A percentile compares a stretch with the other conserved stretches of the same genome.
These are phyloP conservation scores for Naganishia liquefaciens DNA, from an alignment of 1,284 basidiomycete species.

Conservation along the genomic window DNA sequence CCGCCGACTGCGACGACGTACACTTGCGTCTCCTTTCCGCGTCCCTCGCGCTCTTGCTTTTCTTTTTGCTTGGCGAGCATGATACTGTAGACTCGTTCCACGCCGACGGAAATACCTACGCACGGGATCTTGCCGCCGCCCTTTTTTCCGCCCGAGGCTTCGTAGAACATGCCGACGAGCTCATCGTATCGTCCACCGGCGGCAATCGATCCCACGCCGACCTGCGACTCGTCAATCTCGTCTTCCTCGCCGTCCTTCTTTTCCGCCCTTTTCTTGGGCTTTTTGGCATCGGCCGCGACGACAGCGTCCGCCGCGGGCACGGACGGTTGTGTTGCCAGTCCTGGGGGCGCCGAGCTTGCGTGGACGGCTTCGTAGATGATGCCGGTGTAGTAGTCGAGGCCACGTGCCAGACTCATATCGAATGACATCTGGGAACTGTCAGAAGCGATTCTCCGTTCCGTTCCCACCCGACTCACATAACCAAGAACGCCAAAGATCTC, in stretches of 20 bases:
- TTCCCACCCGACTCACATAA: slow-evolving; percentile 60
- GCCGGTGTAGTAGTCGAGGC: slow-evolving; percentile 97
- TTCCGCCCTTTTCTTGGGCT: slow-evolving; percentile 58
- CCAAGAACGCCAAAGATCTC: slow-evolving; percentile 77
- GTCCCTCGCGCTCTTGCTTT: slow-evolving; percentile 61
- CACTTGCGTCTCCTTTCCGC: slow-evolving; percentile 90
- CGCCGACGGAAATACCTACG: slow-evolving; percentile 88
- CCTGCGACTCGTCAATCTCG: slow-evolving; percentile 86
- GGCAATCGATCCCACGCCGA: slow-evolving; percentile 96
- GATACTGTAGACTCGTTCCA: slow-evolving; percentile 94
- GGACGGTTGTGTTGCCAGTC: slow-evolving; percentile 63
- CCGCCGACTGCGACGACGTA: slow-evolving; percentile 93
- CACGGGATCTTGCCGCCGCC: slow-evolving; percentile 69
- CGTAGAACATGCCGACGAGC: slow-evolving; percentile 90
- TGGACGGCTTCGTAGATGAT: slow-evolving; percentile 98
- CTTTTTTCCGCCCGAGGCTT: slow-evolving; percentile 67
- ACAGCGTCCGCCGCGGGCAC: slow-evolving; percentile 52
- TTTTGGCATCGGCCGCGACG: slow-evolving; percentile 38
- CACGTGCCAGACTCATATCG: slow-evolving; percentile 92
- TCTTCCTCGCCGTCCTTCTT: slow-evolving; percentile 67
- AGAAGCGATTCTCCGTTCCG: not conserved
- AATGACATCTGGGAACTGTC: slow-evolving; percentile 72
- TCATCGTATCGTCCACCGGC: slow-evolving; percentile 96
- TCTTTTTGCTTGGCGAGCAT: slow-evolving; percentile 82
- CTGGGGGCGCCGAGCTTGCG: slow-evolving; percentile 87